Percentiles rank a stretch among this genome's conserved stretches.
Evolutionary conservation across 1,139 yeast species (phyloP).

Genomic region (Arxiozyma slooffiae): DNA sequence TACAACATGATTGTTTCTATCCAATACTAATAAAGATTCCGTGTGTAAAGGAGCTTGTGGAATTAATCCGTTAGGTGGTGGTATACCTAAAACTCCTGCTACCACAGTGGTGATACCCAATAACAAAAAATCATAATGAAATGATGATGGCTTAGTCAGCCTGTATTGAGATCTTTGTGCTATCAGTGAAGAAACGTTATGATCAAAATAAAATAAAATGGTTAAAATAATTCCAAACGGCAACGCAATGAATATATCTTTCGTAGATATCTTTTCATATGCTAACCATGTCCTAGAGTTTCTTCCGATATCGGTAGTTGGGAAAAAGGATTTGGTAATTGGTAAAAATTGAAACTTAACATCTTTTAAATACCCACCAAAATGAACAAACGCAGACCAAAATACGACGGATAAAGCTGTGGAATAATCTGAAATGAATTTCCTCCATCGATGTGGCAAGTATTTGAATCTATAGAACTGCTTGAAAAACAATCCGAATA

Average conservation of each 20-base stretch:
- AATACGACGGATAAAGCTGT: slow-evolving; percentile 75
- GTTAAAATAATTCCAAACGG: slow-evolving; percentile 88
- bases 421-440: slow-evolving; percentile 74
- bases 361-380: slow-evolving; percentile 61
- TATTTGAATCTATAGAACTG: slow-evolving; percentile 53
- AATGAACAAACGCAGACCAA: slow-evolving; percentile 85
- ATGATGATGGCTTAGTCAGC: slow-evolving; percentile 72
- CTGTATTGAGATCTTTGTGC: slow-evolving; percentile 81
- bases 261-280: slow-evolving; percentile 59
- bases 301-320: slow-evolving; percentile 43
- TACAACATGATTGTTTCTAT: slow-evolving; percentile 35
- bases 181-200: slow-evolving; percentile 85
- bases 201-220: slow-evolving; percentile 82
- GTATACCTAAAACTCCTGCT: slow-evolving; percentile 79
- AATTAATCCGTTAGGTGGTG: slow-evolving; percentile 91
- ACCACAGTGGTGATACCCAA: slow-evolving; percentile 81
- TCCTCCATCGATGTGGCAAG: slow-evolving; percentile 50
- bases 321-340: slow-evolving; percentile 62
- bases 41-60: slow-evolving; percentile 98
- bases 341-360: slow-evolving; percentile 55
- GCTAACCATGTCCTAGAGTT: slow-evolving; percentile 33
- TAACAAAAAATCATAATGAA: slow-evolving; percentile 84
- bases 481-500: slow-evolving; percentile 62
- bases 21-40: slow-evolving; percentile 57
- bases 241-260: slow-evolving; percentile 74